Evolutionary conservation across 139 green algal genomes (phyloP).

Genomic region (Spirogloea muscicola): DNA sequence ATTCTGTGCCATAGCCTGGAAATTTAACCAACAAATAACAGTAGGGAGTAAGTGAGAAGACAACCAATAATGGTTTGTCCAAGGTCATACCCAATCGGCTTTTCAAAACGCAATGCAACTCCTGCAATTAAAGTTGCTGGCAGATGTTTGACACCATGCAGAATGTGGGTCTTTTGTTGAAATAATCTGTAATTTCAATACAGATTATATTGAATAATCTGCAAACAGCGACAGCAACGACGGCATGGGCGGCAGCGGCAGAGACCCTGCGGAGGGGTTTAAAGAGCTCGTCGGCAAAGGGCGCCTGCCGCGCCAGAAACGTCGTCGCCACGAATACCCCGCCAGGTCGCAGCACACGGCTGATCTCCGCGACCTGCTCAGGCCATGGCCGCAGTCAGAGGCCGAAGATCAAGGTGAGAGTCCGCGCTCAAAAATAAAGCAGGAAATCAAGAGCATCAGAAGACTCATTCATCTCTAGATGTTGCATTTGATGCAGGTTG

Average conservation of each 20-base stretch:
- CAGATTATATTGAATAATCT: no score
- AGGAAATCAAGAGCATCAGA: no score
- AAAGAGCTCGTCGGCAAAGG: constrained; percentile 20
- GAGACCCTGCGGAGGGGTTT: constrained; percentile 14
- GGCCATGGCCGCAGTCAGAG: no score
- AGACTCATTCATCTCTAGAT: no score
- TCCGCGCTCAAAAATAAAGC: no score
- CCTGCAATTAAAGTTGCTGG: no score
- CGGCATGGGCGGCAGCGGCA: neutral
- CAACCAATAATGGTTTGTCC: neutral
- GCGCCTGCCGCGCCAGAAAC: constrained; percentile 8
- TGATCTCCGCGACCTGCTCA: constrained; percentile 79
- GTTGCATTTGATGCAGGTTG: no score
- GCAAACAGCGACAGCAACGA: neutral
- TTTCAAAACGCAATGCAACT: neutral
- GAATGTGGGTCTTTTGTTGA: no score
- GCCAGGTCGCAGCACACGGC: constrained; percentile 78
- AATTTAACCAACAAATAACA: neutral
- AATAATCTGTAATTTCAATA: no score
- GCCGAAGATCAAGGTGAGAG: no score
- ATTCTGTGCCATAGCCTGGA: neutral
- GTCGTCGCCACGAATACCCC: constrained; percentile 91
- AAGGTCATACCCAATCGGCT: neutral
- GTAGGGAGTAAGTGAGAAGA: neutral
- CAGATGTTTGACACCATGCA: no score